phyloP scores from a whole-genome alignment of 306 rosid genomes.

The Quercus rubra region DNA sequence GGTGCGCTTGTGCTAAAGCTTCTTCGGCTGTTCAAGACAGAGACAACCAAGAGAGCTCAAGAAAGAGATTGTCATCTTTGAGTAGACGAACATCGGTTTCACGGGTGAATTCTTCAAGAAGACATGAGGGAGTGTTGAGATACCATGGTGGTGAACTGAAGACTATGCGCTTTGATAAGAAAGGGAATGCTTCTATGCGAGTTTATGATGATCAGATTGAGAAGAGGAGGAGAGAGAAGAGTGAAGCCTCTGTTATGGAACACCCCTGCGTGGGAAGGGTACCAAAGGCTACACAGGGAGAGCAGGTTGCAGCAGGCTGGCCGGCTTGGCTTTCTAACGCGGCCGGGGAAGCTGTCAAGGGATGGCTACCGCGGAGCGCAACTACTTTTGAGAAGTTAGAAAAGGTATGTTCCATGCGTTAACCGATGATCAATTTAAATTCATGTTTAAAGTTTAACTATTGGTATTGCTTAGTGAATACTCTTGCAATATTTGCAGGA shows the following conservation, averaged over 20 bases:
- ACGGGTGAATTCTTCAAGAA: conserved; percentile 58
- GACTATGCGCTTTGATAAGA: conserved; percentile 48
- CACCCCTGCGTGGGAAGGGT: conserved; percentile 57
- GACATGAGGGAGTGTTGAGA: conserved; percentile 44
- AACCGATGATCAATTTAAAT: conserved; percentile 6
- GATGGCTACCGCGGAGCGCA: conserved; percentile 85
- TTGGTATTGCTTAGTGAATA: conserved; percentile 2
- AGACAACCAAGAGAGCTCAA: conserved; percentile 55
- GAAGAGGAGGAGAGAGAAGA: conserved; percentile 43
- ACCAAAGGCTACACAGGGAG: conserved; percentile 60
- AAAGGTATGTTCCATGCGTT: conserved; percentile 49
- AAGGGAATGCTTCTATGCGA: conserved; percentile 38
- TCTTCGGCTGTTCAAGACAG: conserved; percentile 68
- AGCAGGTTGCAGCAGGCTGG: conserved; percentile 97
- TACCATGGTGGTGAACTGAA: conserved; percentile 37
- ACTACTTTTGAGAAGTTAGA: conserved; percentile 69
- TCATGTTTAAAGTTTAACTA: not conserved
- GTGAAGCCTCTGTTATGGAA: conserved; percentile 30
- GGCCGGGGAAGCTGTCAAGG: conserved; percentile 79
- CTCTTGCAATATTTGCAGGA: not conserved
- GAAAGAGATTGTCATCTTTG: conserved; percentile 36
- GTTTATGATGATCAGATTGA: conserved; percentile 40
- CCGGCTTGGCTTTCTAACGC: conserved; percentile 87
- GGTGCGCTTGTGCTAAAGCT: conserved; percentile 57
- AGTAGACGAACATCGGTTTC: conserved; percentile 33